Conservation (phyloP, 2,329 filamentous ascomycete genomes). For the Rutstroemia sp. region DNA sequence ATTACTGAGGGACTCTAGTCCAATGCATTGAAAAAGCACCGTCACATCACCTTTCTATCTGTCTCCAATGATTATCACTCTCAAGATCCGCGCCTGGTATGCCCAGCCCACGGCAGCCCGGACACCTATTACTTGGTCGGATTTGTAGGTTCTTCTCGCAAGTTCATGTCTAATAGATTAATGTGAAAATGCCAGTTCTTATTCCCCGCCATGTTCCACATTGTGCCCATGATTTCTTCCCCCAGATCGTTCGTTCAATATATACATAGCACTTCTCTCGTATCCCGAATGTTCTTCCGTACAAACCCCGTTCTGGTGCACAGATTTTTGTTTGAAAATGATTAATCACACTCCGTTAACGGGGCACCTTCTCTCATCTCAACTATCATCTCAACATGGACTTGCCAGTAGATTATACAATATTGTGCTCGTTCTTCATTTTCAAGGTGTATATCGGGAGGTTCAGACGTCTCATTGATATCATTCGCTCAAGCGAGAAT, state of each 20-base stretch:
- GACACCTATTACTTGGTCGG: no score
- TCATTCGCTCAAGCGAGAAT: slow-evolving; percentile 1
- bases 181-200: no score
- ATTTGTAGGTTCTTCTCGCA: no score
- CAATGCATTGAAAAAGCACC: slow-evolving; percentile 14
- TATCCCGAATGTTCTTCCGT: background rate
- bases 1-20: slow-evolving; percentile 18
- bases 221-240: no score
- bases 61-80: background rate
- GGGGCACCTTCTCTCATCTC: background rate
- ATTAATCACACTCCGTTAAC: background rate
- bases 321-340: background rate
- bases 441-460: no score
- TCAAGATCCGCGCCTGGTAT: background rate
- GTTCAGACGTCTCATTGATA: background rate
- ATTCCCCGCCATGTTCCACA: no score
- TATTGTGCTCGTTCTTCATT: no score
- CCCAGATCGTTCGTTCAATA: no score
- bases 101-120: no score
- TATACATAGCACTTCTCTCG: no score
- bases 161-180: no score
- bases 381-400: background rate
- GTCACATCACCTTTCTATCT: background rate
- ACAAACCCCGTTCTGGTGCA: background rate
- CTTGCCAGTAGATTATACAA: background rate